phyloP scores from a whole-genome alignment of 108 stramenopile genomes.

The Chaetoceros muelleri region DNA sequence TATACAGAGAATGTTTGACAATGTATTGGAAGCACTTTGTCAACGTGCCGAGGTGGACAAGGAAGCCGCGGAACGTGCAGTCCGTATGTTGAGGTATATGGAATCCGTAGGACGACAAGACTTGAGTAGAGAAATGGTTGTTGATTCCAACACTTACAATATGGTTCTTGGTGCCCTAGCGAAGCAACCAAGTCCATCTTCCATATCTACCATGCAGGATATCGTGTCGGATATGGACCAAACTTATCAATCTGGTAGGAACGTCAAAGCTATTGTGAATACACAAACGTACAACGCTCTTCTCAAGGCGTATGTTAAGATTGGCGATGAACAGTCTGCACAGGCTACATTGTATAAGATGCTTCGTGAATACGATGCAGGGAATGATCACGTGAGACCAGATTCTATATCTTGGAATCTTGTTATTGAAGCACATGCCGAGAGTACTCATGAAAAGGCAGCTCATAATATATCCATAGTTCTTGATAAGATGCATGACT shows the following conservation, averaged over 20 bases:
- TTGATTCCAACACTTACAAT: background rate
- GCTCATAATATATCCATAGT: background rate
- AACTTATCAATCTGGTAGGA: too few relatives aligned
- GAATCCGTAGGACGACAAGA: background rate
- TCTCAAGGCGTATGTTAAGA: background rate
- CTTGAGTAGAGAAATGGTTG: background rate
- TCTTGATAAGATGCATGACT: background rate
- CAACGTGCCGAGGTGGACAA: background rate
- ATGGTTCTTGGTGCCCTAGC: background rate
- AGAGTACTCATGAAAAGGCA: background rate
- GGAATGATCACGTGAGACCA: background rate
- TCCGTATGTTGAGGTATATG: background rate
- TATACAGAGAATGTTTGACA: background rate
- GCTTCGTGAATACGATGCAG: background rate
- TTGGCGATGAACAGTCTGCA: background rate
- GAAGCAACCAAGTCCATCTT: too few relatives aligned
- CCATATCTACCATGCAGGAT: background rate
- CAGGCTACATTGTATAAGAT: background rate
- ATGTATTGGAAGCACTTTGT: background rate
- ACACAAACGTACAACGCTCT: background rate
- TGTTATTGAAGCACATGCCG: background rate
- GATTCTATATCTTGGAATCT: background rate
- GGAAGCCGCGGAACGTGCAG: background rate
- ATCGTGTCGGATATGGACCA: background rate
- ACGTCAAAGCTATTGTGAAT: background rate